phyloP scores from a whole-genome alignment of 2,329 filamentous ascomycete genomes.

The Geoglossum cookeanum region DNA sequence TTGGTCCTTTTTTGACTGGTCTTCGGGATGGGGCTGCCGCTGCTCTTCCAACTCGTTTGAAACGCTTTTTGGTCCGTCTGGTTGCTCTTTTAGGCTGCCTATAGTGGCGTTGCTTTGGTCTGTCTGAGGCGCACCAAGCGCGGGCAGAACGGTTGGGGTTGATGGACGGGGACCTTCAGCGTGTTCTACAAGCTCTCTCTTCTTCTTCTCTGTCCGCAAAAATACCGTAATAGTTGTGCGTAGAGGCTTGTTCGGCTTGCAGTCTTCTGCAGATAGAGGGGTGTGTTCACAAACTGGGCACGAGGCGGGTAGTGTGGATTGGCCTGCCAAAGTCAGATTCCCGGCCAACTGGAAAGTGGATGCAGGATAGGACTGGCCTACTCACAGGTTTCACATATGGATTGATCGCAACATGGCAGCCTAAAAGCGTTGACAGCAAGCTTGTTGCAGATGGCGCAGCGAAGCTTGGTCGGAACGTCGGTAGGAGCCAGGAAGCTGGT shows the following conservation, averaged over 20 bases:
- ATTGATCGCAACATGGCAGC: conserved; percentile 85
- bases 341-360: conserved; percentile 5
- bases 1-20: neutral
- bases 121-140: neutral
- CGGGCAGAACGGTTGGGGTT: neutral
- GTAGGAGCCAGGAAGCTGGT: conserved; percentile 55
- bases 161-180: neutral
- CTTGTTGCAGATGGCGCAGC: conserved; percentile 85
- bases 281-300: conserved; percentile 90
- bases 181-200: conserved; percentile 40
- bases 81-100: neutral
- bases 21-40: neutral
- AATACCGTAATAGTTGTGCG: conserved; percentile 85
- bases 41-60: neutral
- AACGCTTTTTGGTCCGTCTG: neutral
- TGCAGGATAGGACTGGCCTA: conserved; percentile 6
- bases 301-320: conserved; percentile 52
- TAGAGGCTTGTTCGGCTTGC: conserved; percentile 76
- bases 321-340: conserved; percentile 32
- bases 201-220: conserved; percentile 78
- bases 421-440: conserved; percentile 81
- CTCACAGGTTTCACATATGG: conserved; percentile 80
- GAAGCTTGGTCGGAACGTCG: conserved; percentile 87
- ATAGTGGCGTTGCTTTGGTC: neutral
- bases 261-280: conserved; percentile 69